Evolutionary conservation across 2,329 filamentous ascomycete species (phyloP), one percentile per base, ranked within the genome.

Genomic region (Onygenales sp.): DNA sequence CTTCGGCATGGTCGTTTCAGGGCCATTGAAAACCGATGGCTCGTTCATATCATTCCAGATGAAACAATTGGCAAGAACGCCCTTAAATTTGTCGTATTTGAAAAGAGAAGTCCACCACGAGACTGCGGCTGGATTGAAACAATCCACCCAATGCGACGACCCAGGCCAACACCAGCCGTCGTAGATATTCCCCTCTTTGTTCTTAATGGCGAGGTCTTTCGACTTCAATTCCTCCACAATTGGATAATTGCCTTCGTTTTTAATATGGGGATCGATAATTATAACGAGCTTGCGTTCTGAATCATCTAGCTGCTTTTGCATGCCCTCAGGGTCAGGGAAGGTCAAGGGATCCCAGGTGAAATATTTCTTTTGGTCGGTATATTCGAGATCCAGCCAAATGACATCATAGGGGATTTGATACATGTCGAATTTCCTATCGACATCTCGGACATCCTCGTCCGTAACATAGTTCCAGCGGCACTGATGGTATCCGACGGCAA

Each of bases 11-110:
- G 92, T 97, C 2, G 90, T 95, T 70, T 98, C 93, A 0, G 93
- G 93, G 0, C 93, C 93, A 67, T 97, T 97, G 77, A 98, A 98
- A 1, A 98, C 93, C 0, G 93, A 97, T 0, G 93, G 93, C 74
- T 98, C 93, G 67, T 96, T 97, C 93, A 98, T 98, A 69, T 98
- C 93, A 69, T 98, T 98, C 93, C 93, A 98, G 63, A 98, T 83
- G 70, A 89, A 96, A 0, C 88, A 85, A 69, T 97, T 98, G 58
- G 85, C 78, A 62, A 85, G 79, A 1, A 89, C 89, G 47, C 90
- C 91, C 69, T 88, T 88, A 78, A 96, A 98, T 42, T 74, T 80
- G 66, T 88, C 84, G 60, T 94, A 97, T 63, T 87, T 85, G 79
- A 95, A 97, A 9, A 97, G 79, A 2, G 78, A 74, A 61, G 83